These are phyloP conservation scores for Zalaria sp. DNA, from an alignment of 2,329 filamentous ascomycete species.

Conservation along the genomic window DNA sequence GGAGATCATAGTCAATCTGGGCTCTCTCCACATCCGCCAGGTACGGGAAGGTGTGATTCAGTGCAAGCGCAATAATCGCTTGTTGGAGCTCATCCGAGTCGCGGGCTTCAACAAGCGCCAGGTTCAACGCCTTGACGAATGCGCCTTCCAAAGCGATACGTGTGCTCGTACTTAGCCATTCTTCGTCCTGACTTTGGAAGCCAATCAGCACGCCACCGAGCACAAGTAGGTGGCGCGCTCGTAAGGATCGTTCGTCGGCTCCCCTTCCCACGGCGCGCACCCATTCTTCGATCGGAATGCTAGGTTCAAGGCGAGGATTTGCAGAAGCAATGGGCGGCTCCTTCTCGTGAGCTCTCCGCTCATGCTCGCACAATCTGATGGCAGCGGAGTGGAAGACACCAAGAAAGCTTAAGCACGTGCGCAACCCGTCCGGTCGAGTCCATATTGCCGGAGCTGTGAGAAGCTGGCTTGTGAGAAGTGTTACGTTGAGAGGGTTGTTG, in stretches of 20 bases:
- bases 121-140: conserved; percentile 59
- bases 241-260: conserved; percentile 45
- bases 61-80: conserved; percentile 47
- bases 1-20: conserved; percentile 48
- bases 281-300: conserved; percentile 37
- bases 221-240: conserved; percentile 77
- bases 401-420: conserved; percentile 50
- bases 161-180: conserved; percentile 49
- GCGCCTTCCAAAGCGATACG: conserved; percentile 56
- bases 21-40: conserved; percentile 46
- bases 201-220: conserved; percentile 67
- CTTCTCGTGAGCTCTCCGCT: conserved; percentile 20
- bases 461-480: conserved; percentile 57
- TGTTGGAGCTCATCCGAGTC: conserved; percentile 34
- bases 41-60: conserved; percentile 65
- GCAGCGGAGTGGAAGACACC: conserved; percentile 59
- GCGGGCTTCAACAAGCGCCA: conserved; percentile 50
- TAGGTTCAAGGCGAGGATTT: conserved; percentile 16
- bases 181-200: conserved; percentile 50
- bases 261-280: conserved; percentile 43
- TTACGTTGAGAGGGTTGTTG: conserved; percentile 61
- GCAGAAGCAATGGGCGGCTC: conserved; percentile 5
- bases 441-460: conserved; percentile 60
- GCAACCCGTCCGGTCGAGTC: conserved; percentile 46
- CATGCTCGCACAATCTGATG: conserved; percentile 37